Base-by-base conservation (phyloP, 164 flowering plant genomes). In the Tetracentron sinense region DNA sequence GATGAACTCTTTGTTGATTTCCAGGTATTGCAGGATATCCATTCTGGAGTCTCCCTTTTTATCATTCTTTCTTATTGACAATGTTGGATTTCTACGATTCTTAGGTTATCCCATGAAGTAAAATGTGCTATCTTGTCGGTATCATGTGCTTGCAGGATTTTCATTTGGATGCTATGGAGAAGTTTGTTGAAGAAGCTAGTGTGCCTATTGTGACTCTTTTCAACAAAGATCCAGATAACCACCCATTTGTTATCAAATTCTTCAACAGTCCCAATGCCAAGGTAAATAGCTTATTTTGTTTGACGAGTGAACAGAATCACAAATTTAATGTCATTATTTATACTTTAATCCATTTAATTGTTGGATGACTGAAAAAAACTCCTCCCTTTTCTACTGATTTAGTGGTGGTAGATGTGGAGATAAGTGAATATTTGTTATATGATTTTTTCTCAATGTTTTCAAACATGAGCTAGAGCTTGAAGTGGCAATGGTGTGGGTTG, bases 1-100 rank as follows among this genome's bases (percentile, higher is more conserved):
- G 98, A 93, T 81, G 98, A 93, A 69, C 86, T 82, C 38, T 72
- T 81, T 66, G 91, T 86, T 55, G 98, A 93, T 77, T 83, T 60
- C 53, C 66, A 87, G 97, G 98, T 93, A 77, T 20, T 60, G n/a
- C 23, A 7, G 53, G 46, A 27, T 35, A 16, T 66, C 35, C 44
- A 35, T 31, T n/a, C n/a, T n/a, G n/a, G 33, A n/a, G 7, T 51
- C 27, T 7, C 26, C 6, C 14, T 38, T 12, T 7, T 7, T 51
- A 6, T 17, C 22, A 42, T 27, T 61, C n/a, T 28, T 61, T 21
- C 27, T 10, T 7, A 5, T 26, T 57, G 23, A 51, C 14, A 57
- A 31, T 12, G 47, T 49, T 14, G 33, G 25, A 7, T 25, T 15
- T 58, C 14, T 5, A 42, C 1, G 4, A 11, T 22, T 21, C 0